Base-by-base conservation (phyloP, 768 basidiomycete species). In the Russula foetens region DNA sequence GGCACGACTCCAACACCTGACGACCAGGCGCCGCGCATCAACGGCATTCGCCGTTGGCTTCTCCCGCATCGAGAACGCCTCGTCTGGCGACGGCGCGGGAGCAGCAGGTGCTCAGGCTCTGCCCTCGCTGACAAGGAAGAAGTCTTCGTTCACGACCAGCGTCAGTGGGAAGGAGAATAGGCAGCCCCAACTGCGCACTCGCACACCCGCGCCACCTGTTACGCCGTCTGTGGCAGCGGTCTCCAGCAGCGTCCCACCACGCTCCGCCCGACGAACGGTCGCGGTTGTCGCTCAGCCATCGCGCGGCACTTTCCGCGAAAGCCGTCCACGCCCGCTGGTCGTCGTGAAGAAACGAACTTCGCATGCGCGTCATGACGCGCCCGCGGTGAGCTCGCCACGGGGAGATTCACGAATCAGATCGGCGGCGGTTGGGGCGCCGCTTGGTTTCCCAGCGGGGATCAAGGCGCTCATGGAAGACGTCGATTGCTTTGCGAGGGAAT, bases 401-500 rank as follows among this genome's bases (percentile, higher is more conserved):
- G 43, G 24, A 11, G 19, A 26, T 0, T 17, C 47, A 26, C 39
- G 47, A n/a, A 45, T 38, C 29, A 12, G 45, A 44, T 35, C 39
- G 14, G 9, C 29, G n/a, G 47, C 7, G 5, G 24, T 24, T 24
- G 33, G 28, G 26, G 24, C n/a, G 15, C 15, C 26, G 21, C 39
- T 17, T n/a, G 44, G 44, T 2, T 53, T 56, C 28, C 28, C 59
- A 19, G 29, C 28, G 17, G 63, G 39, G 38, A 55, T 63, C 14
- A 45, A 56, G 14, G 43, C 49, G 28, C 60, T 63, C 14, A 39
- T 63, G 17, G 50, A 49, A 8, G 54, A 63, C 28, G 17, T 62
- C 35, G 63, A 62, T 23, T 24, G 48, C 33, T 62, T 63, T 9
- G 54, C 59, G 23, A 47, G 45, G 35, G 63, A 62, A 14, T 63